phyloP scores from a whole-genome alignment of 2,329 filamentous ascomycete species.

The Epichloe coenophiala region DNA sequence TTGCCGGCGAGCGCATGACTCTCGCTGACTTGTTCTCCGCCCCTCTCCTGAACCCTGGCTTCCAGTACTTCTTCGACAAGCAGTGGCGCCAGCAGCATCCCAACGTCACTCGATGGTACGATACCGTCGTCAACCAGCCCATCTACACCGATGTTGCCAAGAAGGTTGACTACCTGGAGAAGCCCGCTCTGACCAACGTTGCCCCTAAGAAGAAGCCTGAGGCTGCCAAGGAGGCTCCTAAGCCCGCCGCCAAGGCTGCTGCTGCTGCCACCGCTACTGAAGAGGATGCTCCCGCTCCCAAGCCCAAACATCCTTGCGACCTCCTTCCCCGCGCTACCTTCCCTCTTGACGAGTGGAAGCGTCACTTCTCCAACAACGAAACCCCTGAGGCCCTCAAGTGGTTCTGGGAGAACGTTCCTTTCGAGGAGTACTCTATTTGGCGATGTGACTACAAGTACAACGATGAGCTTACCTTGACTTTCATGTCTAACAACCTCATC shows the following conservation, averaged over 20 bases:
- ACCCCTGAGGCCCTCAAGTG: constrained; percentile 76
- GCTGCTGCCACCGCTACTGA: constrained; percentile 22
- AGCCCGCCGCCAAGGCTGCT: constrained; percentile 28
- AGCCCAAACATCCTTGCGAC: constrained; percentile 95
- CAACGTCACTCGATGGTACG: constrained; percentile 84
- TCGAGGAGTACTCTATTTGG: constrained; percentile 94
- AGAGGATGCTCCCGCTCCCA: constrained; percentile 45
- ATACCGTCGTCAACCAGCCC: constrained; percentile 84
- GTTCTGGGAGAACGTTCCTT: constrained; percentile 96
- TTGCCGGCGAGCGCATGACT: constrained; percentile 94
- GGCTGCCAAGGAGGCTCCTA: constrained; percentile 53
- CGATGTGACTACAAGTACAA: constrained; percentile 97
- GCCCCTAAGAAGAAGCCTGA: constrained; percentile 72
- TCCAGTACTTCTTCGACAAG: constrained; percentile 91
- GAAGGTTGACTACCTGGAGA: constrained; percentile 68
- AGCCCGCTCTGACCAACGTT: constrained; percentile 57
- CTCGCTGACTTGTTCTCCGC: constrained; percentile 85
- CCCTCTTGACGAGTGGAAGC: constrained; percentile 94
- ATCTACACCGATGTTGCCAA: constrained; percentile 73
- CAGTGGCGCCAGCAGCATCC: constrained; percentile 72
- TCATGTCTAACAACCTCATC: constrained; percentile 99
- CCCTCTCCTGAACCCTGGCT: constrained; percentile 70
- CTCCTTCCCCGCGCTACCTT: constrained; percentile 66
- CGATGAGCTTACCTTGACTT: constrained; percentile 88
- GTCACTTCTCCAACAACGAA: constrained; percentile 94